Base-by-base conservation (phyloP, 176 grass and related monocot species). In the Dactylis glomerata region DNA sequence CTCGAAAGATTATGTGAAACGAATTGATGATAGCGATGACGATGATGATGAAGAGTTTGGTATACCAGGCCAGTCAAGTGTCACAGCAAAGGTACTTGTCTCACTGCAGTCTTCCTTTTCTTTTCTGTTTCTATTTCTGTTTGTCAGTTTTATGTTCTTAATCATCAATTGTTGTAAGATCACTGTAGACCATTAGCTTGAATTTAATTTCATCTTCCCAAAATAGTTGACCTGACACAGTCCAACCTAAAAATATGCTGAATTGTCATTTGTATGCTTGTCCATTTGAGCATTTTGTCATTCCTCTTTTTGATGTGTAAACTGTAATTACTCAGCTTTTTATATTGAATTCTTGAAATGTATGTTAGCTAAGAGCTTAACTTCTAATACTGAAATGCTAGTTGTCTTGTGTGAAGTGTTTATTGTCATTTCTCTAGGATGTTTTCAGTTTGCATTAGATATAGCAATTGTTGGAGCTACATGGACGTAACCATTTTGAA, bases 1-100 rank as follows among this genome's bases (percentile, higher is more conserved):
- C 61, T 97, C 95, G n/a, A 91, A 92, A 87, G 91, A 94, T 82
- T 97, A 91, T 92, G 82, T 97, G 41, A 90, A 83, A 64, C 79
- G 92, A n/a, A 92, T 97, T 72, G 76, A 91, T 54, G 90, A 91
- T 38, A 92, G 91, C 0, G 88, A 92, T 0, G 93, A 91, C 0
- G 88, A 87, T 0, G 84, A 89, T 3, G 89, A 92, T 58, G 77
- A 86, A 14, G 82, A 94, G 87, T 78, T 88, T 49, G 62, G 47
- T 45, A 81, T 76, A 36, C 62, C 57, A 71, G 81, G 31, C 31
- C 66, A 84, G n/a, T 55, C 55, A 4, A 86, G 88, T 77, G 69
- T n/a, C 40, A 64, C 73, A 46, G n/a, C 49, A 34, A 91, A 87
- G 86, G 89, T 91, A 75, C 17, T 38, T 73, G n/a, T 82, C 75